Evolutionary conservation across 345 rosid genomes (phyloP).

Genomic region (Eucalyptus pauciflora): DNA sequence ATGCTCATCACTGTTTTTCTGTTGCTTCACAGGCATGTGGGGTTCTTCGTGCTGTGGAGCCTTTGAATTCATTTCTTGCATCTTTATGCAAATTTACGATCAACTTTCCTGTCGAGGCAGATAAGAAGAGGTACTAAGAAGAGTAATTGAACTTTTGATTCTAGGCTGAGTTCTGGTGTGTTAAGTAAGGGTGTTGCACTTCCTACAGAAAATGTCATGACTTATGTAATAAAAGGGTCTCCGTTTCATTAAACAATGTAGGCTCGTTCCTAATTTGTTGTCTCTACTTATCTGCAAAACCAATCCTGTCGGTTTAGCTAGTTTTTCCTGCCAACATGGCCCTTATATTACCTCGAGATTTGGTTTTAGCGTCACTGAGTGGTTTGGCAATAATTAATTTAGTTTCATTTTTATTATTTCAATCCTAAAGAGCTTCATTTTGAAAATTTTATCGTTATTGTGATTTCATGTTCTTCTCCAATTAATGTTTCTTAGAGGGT

Average conservation of each 20-base stretch:
- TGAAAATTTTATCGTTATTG: not conserved
- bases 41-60: slow-evolving; percentile 91
- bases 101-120: slow-evolving; percentile 67
- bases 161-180: not conserved
- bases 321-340: not conserved
- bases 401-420: not conserved
- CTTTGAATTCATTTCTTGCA: slow-evolving; percentile 91
- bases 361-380: not conserved
- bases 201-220: not conserved
- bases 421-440: not conserved
- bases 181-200: not conserved
- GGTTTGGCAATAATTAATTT: not conserved
- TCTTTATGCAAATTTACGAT: slow-evolving; percentile 94
- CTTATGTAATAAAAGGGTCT: not conserved
- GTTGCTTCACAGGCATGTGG: slow-evolving; percentile 80
- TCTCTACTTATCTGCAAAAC: not conserved
- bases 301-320: not conserved
- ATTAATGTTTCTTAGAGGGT: not conserved
- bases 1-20: not conserved
- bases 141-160: not conserved
- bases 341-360: not conserved
- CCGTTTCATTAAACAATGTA: not conserved
- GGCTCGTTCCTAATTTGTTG: not conserved
- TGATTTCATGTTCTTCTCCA: not conserved
- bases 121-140: slow-evolving; percentile 52